Evolutionary conservation across 2,329 filamentous ascomycete species (phyloP), one percentile per base, ranked within the genome.

Genomic region (Lecanoromycetidae sp.): DNA sequence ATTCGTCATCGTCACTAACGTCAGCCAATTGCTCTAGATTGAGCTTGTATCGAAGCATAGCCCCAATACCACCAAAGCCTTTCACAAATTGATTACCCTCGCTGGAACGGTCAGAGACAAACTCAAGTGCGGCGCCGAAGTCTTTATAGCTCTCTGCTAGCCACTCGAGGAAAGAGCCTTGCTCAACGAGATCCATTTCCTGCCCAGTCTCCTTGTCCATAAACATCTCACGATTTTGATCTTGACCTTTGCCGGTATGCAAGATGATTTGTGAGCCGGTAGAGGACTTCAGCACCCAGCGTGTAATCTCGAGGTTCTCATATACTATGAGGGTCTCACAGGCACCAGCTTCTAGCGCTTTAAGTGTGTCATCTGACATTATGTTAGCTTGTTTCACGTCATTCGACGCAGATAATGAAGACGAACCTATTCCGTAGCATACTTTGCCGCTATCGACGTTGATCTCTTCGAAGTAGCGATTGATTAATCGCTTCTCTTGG

Each of bases 31-130:
- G 93, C 71, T 98, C 93, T 71, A 98, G 98, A 75, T 98, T 98
- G 75, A 98, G 87, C 75, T 95, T 95, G 80, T 98, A 98, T 59
- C 91, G 87, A 64, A 98, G 80, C 61, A 98, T 82, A 55, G 90
- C 90, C 57, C 91, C 91, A 59, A 98, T 94, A 63, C 91, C 91
- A 81, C 91, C 91, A 63, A 98, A 98, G 55, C 91, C 91, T 74
- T 95, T 96, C 61, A 98, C 91, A 70, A 98, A 98, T 74, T 98
- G 91, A 71, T 98, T 98, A 64, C 91, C 91, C 71, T 98, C 91
- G 52, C 86, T 94, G 52, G 90, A 96, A 56, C 87, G 83, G 66
- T 98, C 93, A 40, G 91, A 95, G 55, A 98, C 91, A 58, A 98
- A 98, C 67, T 98, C 91, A 35, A 98, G 79, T 26, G 80, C 83